Percentiles rank a stretch among this genome's conserved stretches.
Evolutionary conservation across 495 filamentous ascomycete genomes (phyloP).

Genomic region (Annulohypoxylon stygium): DNA sequence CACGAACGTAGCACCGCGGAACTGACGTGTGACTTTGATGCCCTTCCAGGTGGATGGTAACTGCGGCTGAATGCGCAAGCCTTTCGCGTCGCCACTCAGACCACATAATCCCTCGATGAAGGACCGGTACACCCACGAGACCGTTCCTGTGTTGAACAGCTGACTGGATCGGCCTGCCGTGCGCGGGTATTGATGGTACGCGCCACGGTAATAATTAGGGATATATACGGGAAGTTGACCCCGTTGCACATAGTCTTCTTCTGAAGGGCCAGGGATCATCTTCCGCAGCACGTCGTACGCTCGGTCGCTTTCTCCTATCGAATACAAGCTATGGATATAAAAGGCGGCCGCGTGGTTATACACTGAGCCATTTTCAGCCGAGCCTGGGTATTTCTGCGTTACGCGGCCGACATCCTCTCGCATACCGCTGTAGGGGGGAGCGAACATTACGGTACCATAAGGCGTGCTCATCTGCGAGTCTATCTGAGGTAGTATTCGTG

Average conservation of each 20-base stretch:
- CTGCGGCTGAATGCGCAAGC: constrained; percentile 62
- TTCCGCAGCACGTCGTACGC: constrained; percentile 64
- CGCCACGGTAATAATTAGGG: constrained; percentile 70
- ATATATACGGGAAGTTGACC: constrained; percentile 69
- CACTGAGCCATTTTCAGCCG: constrained; percentile 68
- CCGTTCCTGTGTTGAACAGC: constrained; percentile 70
- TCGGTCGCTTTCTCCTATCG: constrained; percentile 62
- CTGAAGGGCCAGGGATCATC: constrained; percentile 65
- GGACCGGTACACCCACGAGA: constrained; percentile 67
- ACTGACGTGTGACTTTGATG: constrained; percentile 63
- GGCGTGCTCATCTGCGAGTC: constrained; percentile 66
- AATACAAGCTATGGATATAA: constrained; percentile 65
- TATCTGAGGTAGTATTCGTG: constrained; percentile 61
- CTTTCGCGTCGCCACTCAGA: constrained; percentile 61
- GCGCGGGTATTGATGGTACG: constrained; percentile 62
- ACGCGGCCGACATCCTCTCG: constrained; percentile 71
- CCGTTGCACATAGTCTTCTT: constrained; percentile 65
- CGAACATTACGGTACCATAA: constrained; percentile 68
- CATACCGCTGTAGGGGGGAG: constrained; percentile 65
- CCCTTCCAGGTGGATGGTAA: constrained; percentile 62
- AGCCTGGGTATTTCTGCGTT: constrained; percentile 68
- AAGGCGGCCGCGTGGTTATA: constrained; percentile 70
- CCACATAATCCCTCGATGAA: constrained; percentile 68
- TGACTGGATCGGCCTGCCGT: constrained; percentile 68
- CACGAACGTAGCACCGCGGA: constrained; percentile 65